Evolutionary conservation across 2,329 filamentous ascomycete genomes (phyloP).

Genomic region (Hypocreales sp.): DNA sequence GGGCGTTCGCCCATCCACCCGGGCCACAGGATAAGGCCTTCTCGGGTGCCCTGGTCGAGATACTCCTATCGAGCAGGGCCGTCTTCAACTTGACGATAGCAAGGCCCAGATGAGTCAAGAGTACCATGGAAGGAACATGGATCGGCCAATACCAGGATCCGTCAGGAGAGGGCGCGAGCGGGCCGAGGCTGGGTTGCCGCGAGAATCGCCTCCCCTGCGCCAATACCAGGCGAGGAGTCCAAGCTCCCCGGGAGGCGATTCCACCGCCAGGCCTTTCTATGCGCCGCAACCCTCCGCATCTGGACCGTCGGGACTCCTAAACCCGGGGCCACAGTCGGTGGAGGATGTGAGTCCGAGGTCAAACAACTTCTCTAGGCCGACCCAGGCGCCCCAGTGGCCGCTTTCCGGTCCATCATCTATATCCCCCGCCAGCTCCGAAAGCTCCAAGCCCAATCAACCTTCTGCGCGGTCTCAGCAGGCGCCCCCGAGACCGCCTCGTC

Average conservation of each 20-base stretch:
- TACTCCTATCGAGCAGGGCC: no score
- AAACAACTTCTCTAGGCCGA: conserved; percentile 31
- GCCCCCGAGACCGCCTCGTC: conserved; percentile 43
- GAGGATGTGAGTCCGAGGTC: conserved; percentile 8
- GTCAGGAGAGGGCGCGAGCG: conserved; percentile 39
- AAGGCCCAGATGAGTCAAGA: conserved; percentile 34
- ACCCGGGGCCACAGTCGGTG: conserved; percentile 6
- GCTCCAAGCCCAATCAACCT: conserved; percentile 23
- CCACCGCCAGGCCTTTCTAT: background rate
- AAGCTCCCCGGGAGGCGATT: background rate
- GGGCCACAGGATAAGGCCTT: background rate
- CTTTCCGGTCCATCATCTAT: conserved; percentile 24
- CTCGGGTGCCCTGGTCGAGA: no score
- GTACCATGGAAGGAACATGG: conserved; percentile 39
- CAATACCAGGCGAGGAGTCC: conserved; percentile 8
- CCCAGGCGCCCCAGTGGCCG: conserved; percentile 39
- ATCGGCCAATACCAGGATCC: conserved; percentile 30
- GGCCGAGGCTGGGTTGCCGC: conserved; percentile 23
- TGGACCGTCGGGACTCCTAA: conserved; percentile 7
- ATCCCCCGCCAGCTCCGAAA: conserved; percentile 14
- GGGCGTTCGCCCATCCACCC: conserved; percentile 1
- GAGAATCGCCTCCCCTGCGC: conserved; percentile 8
- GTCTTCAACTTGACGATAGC: background rate
- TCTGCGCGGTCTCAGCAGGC: conserved; percentile 30
- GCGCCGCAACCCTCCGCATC: no score